These are phyloP conservation scores for Passalora sequoiae DNA, from an alignment of 2,329 filamentous ascomycete genomes.

Conservation along the genomic window DNA sequence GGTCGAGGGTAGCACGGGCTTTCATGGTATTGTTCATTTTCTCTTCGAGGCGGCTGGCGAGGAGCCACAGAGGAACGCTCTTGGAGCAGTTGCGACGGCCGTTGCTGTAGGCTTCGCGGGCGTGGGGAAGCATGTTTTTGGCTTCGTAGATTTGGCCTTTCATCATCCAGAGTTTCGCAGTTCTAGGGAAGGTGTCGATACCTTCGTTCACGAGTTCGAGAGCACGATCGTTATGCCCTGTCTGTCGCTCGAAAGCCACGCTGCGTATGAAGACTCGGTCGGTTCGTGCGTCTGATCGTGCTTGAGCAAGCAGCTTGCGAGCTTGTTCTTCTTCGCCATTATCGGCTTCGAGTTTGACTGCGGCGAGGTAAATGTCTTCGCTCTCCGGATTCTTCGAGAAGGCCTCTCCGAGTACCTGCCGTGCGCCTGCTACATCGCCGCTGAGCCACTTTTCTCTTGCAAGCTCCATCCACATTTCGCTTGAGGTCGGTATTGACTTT, in stretches of 20 bases:
- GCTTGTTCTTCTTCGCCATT: conserved; percentile 78
- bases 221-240: conserved; percentile 71
- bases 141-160: conserved; percentile 97
- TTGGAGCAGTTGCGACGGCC: conserved; percentile 82
- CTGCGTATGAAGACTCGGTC: conserved; percentile 97
- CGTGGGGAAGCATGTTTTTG: conserved; percentile 71
- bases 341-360: conserved; percentile 93
- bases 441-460: conserved; percentile 91
- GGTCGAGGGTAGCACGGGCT: conserved; percentile 87
- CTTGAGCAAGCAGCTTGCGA: conserved; percentile 71
- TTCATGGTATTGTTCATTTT: conserved; percentile 77
- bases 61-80: conserved; percentile 82
- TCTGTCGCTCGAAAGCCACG: conserved; percentile 84
- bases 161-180: conserved; percentile 94
- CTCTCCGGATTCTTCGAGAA: conserved; percentile 96
- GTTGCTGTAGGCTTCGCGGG: conserved; percentile 80
- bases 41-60: conserved; percentile 85
- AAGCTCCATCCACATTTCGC: conserved; percentile 92
- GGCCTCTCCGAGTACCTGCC: conserved; percentile 76
- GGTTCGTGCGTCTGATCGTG: conserved; percentile 82
- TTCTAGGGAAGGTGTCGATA: conserved; percentile 76
- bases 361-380: conserved; percentile 95
- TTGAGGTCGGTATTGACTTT: conserved; percentile 84
- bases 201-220: conserved; percentile 84
- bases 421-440: conserved; percentile 79